Percentiles rank a stretch among this genome's conserved stretches.
Evolutionary conservation across 345 rosid genomes (phyloP).

Genomic region (Citropsis articulata): DNA sequence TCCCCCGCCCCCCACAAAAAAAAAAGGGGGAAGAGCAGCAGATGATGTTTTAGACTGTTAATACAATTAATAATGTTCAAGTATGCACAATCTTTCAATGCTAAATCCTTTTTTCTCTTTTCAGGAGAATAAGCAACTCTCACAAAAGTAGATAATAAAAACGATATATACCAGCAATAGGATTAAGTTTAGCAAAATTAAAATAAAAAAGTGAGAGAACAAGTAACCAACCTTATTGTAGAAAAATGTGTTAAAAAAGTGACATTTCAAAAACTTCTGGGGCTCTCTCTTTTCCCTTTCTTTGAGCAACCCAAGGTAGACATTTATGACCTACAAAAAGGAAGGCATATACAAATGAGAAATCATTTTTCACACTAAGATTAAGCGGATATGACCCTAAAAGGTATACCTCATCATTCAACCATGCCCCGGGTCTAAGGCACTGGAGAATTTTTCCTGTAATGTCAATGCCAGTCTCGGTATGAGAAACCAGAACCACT

Average conservation of each 20-base stretch:
- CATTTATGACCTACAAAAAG: constrained; percentile 70
- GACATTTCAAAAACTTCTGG: constrained; percentile 79
- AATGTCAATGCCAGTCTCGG: constrained; percentile 65
- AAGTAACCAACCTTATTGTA: constrained; percentile 72
- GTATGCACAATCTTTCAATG: background rate
- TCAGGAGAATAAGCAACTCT: background rate
- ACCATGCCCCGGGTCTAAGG: constrained; percentile 76
- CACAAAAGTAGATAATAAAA: background rate
- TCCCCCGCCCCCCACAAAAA: no score
- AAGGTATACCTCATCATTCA: constrained; percentile 88
- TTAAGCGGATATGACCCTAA: background rate
- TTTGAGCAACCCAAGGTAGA: constrained; percentile 84
- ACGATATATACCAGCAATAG: background rate
- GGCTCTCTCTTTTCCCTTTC: constrained; percentile 95
- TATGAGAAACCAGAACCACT: constrained; percentile 52
- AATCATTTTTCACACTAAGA: constrained; percentile 5
- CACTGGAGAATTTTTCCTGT: constrained; percentile 64
- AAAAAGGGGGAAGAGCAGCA: background rate
- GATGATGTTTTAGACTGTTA: background rate
- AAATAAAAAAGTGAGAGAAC: background rate
- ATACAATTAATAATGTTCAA: background rate
- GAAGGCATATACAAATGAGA: constrained; percentile 19
- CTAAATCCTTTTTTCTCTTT: background rate
- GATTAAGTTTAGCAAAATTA: background rate
- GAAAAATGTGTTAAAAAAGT: constrained; percentile 90